Base-by-base conservation (phyloP, 1,284 basidiomycete species). In the Ganoderma multipileum region DNA sequence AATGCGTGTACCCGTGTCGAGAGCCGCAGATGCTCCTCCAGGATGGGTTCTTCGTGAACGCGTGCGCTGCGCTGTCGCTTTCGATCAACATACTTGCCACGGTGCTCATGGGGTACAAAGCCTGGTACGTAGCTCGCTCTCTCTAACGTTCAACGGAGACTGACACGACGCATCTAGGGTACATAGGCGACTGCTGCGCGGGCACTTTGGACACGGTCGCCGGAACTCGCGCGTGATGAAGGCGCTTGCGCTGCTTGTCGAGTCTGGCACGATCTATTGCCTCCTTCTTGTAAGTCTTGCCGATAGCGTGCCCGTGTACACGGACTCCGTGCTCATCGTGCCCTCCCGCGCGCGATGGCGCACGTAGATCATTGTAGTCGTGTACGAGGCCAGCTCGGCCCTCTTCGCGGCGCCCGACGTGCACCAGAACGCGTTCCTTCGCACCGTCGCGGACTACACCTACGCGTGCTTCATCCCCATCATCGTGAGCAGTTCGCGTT, bases 201-300 rank as follows among this genome's bases (percentile, higher is more conserved):
- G 30, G 41, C 16, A 20, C 16, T 41, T 61, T 12, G 39, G n/a
- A 14, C 6, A 20, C 6, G 42, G 42, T 2, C 26, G 16, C 12
- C 12, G 18, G 23, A 47, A 20, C 26, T 30, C 28, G 42, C 39
- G 42, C 39, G 39, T 33, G 41, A 28, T 50, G 39, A 16, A 18
- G 2, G 39, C 42, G 18, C 42, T 61, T 5, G 23, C 26, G 20
- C 42, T 61, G 18, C 39, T 61, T 14, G 60, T 47, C 41, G 60
- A 61, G 42, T 61, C 60, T 26, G 60, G 60, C 18, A 16, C 18
- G 20, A 20, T 41, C 28, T 61, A 61, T 42, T 61, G 39, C 12
- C 60, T 61, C 28, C 23, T 61, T 8, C 20, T 41, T 28, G 60
- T 61, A 20, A 12, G 60, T 26, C 42, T 18, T 12, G 18, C n/a